Percentiles rank a stretch among this genome's conserved stretches.
These are phyloP conservation scores for Suhomyces bribrorum DNA, from an alignment of 1,139 yeast genomes.

Conservation along the genomic window DNA sequence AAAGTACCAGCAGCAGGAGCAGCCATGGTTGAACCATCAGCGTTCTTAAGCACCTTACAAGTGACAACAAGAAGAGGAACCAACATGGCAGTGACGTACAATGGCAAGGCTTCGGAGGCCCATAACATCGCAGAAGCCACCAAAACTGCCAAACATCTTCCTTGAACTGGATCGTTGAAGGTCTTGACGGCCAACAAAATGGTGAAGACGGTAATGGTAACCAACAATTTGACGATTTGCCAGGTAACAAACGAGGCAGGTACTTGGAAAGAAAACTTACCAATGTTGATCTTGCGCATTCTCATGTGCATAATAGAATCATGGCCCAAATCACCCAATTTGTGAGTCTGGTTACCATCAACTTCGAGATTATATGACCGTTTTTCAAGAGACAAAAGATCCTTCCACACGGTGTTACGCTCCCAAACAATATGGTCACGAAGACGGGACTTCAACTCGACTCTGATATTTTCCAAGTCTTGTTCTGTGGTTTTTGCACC, in stretches of 20 bases:
- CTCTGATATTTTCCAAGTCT: conserved; percentile 54
- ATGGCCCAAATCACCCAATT: conserved; percentile 37
- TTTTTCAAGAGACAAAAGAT: conserved; percentile 87
- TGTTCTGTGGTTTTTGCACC: conserved; percentile 27
- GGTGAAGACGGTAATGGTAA: conserved; percentile 48
- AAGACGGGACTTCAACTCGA: conserved; percentile 71
- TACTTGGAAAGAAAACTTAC: conserved; percentile 16
- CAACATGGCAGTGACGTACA: conserved; percentile 79
- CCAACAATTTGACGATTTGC: conserved; percentile 45
- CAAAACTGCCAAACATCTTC: conserved; percentile 78
- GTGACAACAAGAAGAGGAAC: conserved; percentile 80
- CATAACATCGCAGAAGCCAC: conserved; percentile 79
- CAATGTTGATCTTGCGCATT: conserved; percentile 15
- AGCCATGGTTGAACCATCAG: conserved; percentile 51
- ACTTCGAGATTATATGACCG: conserved; percentile 42
- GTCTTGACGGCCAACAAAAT: conserved; percentile 58
- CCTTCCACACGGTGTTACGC: conserved; percentile 96
- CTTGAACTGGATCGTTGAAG: conserved; percentile 65
- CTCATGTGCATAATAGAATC: conserved; percentile 27
- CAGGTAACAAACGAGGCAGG: conserved; percentile 35
- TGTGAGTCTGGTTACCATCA: conserved; percentile 28
- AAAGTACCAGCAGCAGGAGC: conserved; percentile 73
- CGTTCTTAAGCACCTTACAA: conserved; percentile 65
- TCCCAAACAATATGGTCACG: conserved; percentile 96
- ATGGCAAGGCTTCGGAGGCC: conserved; percentile 93